Conservation (phyloP, 2,329 filamentous ascomycete species). For the Fusarium nodosum region DNA sequence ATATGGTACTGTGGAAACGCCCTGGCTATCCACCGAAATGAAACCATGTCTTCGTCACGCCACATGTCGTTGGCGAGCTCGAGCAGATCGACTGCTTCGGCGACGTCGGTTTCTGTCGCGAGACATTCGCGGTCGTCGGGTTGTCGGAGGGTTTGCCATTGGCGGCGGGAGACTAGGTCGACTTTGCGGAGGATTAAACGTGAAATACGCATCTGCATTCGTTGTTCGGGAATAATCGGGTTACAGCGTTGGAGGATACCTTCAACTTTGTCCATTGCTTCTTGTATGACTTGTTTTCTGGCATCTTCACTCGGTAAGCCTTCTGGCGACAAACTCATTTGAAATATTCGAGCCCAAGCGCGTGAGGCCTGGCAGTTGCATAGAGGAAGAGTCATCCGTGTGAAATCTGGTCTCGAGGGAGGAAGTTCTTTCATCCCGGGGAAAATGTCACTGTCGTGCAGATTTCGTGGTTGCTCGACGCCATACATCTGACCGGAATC, state of each 20-base stretch:
- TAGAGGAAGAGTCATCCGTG: conserved; percentile 69
- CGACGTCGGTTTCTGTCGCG: conserved; percentile 53
- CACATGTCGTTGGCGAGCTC: conserved; percentile 51
- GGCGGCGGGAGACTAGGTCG: conserved; percentile 65
- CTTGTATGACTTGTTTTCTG: conserved; percentile 57
- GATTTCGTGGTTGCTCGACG: conserved; percentile 67
- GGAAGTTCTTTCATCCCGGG: conserved; percentile 64
- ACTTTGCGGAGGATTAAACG: conserved; percentile 53
- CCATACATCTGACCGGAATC: conserved; percentile 47
- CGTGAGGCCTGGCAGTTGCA: conserved; percentile 65
- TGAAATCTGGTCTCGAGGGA: conserved; percentile 64
- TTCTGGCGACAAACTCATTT: conserved; percentile 37
- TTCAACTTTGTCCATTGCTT: conserved; percentile 5
- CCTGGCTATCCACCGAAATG: conserved; percentile 56
- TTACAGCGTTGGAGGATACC: conserved; percentile 59
- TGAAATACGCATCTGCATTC: conserved; percentile 49
- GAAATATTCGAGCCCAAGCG: conserved; percentile 43
- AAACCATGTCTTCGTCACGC: conserved; percentile 55
- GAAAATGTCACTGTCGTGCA: conserved; percentile 66
- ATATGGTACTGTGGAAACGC: conserved; percentile 60
- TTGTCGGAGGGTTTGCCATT: conserved; percentile 49
- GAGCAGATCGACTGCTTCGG: conserved; percentile 53
- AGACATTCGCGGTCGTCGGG: conserved; percentile 34
- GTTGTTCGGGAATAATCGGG: conserved; percentile 63
- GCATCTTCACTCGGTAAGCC: conserved; percentile 47